Evolutionary conservation across 2,329 filamentous ascomycete genomes (phyloP).

Genomic region (Trichophyton verrucosum): DNA sequence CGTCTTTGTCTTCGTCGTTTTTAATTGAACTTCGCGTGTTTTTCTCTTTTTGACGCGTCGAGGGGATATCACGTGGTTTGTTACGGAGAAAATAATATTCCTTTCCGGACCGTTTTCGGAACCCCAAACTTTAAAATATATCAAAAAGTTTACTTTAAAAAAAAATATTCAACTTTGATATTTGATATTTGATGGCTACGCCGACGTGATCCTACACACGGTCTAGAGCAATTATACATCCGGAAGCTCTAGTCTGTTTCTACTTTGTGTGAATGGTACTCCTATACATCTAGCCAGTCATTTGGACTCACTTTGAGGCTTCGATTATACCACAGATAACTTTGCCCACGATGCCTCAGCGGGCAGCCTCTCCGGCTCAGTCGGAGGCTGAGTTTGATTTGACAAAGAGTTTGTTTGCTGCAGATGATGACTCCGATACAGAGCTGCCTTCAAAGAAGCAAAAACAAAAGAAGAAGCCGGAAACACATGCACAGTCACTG

Average conservation of each 20-base stretch:
- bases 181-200: not conserved
- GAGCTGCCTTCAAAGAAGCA: slow-evolving; percentile 29
- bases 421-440: slow-evolving; percentile 40
- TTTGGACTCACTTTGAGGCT: not conserved
- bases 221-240: not conserved
- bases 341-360: slow-evolving; percentile 49
- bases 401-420: slow-evolving; percentile 59
- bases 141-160: not conserved
- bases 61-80: not conserved
- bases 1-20: not conserved
- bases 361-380: slow-evolving; percentile 63
- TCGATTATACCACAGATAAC: not conserved
- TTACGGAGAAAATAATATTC: not conserved
- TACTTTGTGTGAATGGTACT: not conserved
- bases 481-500: slow-evolving; percentile 21
- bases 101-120: not conserved
- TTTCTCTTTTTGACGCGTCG: slow-evolving; percentile 1
- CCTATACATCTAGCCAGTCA: not conserved
- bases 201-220: not conserved
- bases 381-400: slow-evolving; percentile 94
- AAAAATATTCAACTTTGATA: not conserved
- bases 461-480: slow-evolving; percentile 29
- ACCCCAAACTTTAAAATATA: not conserved
- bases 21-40: slow-evolving; percentile 4
- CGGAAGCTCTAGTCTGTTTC: not conserved